These are phyloP conservation scores for Tetrahymena malaccensis DNA, from an alignment of 73 alveolate genomes.

Conservation along the genomic window DNA sequence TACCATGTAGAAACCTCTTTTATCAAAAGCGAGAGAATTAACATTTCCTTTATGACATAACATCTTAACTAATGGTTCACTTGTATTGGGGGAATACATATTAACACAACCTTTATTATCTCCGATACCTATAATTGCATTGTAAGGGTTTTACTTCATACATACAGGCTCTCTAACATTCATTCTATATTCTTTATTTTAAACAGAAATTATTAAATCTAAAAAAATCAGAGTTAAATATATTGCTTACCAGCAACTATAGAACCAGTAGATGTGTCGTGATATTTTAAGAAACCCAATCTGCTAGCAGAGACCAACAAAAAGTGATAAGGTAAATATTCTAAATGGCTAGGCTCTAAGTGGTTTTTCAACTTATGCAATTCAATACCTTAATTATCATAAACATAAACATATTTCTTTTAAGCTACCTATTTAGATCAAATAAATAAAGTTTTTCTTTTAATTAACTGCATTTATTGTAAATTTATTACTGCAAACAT, in stretches of 20 bases:
- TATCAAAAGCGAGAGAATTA: slow-evolving; percentile 53
- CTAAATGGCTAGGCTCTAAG: slow-evolving; percentile 72
- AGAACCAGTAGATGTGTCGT: slow-evolving; percentile 87
- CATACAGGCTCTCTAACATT: slow-evolving; percentile 63
- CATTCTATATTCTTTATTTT: slow-evolving; percentile 45
- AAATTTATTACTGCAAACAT: slow-evolving; percentile 56
- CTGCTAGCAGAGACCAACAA: slow-evolving; percentile 72
- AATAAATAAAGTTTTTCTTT: not conserved
- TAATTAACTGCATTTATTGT: not conserved
- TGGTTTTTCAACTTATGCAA: slow-evolving; percentile 75
- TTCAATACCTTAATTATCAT: slow-evolving; percentile 93
- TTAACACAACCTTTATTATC: slow-evolving; percentile 84
- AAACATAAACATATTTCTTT: slow-evolving; percentile 72
- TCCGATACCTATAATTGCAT: slow-evolving; percentile 83
- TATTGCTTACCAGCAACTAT: slow-evolving; percentile 41
- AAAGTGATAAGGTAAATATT: slow-evolving; percentile 90
- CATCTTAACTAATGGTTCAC: slow-evolving; percentile 78
- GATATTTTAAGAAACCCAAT: slow-evolving; percentile 72
- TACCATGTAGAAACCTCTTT: slow-evolving; percentile 75
- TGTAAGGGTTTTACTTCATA: slow-evolving; percentile 66
- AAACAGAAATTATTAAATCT: not conserved
- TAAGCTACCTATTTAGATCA: slow-evolving; percentile 63
- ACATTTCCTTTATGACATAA: slow-evolving; percentile 89
- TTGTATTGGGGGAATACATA: slow-evolving; percentile 95
- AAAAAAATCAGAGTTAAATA: not conserved